Evolutionary conservation across 495 filamentous ascomycete genomes (phyloP).

Genomic region (Tuber brumale): DNA sequence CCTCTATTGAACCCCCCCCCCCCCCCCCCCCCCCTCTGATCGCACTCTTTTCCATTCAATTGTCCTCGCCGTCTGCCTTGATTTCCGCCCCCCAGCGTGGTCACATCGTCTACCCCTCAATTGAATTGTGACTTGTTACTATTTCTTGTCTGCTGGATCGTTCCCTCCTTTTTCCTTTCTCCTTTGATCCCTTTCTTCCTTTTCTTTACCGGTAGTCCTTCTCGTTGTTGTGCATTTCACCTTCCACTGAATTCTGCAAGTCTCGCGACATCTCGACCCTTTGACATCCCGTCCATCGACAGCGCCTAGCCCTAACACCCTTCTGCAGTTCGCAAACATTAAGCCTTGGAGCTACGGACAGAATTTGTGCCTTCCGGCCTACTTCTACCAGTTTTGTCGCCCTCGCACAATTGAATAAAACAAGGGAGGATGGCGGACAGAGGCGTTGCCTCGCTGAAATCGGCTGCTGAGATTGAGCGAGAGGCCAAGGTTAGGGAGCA

Average conservation of each 20-base stretch:
- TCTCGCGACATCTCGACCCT: neutral
- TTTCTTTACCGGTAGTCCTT: neutral
- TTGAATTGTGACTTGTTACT: neutral
- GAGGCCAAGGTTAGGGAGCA: slow-evolving; percentile 60
- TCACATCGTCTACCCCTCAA: neutral
- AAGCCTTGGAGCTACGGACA: neutral
- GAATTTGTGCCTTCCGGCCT: neutral
- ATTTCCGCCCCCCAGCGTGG: neutral
- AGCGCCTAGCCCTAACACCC: neutral
- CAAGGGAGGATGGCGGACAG: slow-evolving; percentile 33
- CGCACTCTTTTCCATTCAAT: slow-evolving; percentile 18
- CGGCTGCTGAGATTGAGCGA: slow-evolving; percentile 14
- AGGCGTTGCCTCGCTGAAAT: slow-evolving; percentile 18
- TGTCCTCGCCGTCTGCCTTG: neutral
- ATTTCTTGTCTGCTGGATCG: neutral
- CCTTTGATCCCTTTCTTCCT: neutral
- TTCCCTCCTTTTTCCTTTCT: neutral
- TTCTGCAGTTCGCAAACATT: neutral
- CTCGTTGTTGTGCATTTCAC: neutral
- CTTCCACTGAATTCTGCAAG: neutral
- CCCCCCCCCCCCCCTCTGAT: slow-evolving; percentile 20
- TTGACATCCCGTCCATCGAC: neutral
- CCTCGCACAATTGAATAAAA: slow-evolving; percentile 6
- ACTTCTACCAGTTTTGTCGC: neutral
- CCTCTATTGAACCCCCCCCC: slow-evolving; percentile 5